phyloP scores from a whole-genome alignment of 352 stramenopile species.

The Globisporangium barbulae region DNA sequence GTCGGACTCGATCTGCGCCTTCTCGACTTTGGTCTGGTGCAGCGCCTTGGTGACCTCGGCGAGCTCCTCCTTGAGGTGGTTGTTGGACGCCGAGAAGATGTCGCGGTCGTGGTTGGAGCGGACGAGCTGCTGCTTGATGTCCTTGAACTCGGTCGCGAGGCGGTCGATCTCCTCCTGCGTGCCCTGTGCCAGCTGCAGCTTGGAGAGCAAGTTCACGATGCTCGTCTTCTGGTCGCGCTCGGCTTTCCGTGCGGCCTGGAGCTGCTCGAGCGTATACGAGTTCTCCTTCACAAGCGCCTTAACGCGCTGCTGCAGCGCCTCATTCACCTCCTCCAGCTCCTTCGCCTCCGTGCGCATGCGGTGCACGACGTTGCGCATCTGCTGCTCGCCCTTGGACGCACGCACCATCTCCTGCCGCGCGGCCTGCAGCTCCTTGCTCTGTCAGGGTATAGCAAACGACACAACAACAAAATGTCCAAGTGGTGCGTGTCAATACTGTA shows the following conservation, averaged over 20 bases:
- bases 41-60: constrained; percentile 61
- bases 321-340: constrained; percentile 69
- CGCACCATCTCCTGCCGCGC: constrained; percentile 62
- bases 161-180: constrained; percentile 69
- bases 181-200: constrained; percentile 62
- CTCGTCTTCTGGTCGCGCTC: constrained; percentile 72
- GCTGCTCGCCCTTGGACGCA: constrained; percentile 64
- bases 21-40: constrained; percentile 61
- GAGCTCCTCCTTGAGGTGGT: constrained; percentile 73
- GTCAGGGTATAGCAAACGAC: background rate
- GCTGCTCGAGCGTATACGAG: constrained; percentile 70
- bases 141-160: constrained; percentile 53
- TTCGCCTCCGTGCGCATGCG: constrained; percentile 62
- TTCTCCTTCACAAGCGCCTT: constrained; percentile 79
- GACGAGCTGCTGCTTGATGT: constrained; percentile 63
- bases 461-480: background rate
- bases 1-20: constrained; percentile 69
- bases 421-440: constrained; percentile 67
- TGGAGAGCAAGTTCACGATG: constrained; percentile 57
- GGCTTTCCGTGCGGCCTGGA: constrained; percentile 63
- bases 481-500: background rate
- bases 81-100: constrained; percentile 74
- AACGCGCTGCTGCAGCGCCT: constrained; percentile 69
- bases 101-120: constrained; percentile 70
- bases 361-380: constrained; percentile 68